Evolutionary conservation across 345 rosid genomes (phyloP).

Genomic region (Hibiscus mutabilis): DNA sequence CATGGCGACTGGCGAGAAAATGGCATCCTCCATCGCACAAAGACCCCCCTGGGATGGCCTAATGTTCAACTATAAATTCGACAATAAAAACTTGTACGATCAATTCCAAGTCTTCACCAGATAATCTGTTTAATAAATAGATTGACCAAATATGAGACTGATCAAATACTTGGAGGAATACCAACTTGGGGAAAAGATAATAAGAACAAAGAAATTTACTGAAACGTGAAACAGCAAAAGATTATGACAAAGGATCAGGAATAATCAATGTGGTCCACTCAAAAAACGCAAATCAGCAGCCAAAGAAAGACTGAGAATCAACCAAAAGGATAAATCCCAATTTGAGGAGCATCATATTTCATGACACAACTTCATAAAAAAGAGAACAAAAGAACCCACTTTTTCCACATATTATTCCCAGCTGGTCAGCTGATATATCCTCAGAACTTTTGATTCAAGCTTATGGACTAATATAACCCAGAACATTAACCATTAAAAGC

Average conservation of each 20-base stretch:
- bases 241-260: not conserved
- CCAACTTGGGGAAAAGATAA: not conserved
- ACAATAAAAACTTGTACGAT: not conserved
- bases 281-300: not conserved
- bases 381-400: constrained; percentile 22
- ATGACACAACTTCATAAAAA: constrained; percentile 10
- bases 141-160: not conserved
- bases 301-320: not conserved
- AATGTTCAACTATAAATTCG: not conserved
- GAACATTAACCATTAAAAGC: not conserved
- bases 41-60: not conserved
- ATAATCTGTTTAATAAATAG: constrained; percentile 10
- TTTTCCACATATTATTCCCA: constrained; percentile 28
- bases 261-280: constrained; percentile 3
- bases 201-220: not conserved
- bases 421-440: constrained; percentile 19
- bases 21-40: constrained; percentile 50
- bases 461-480: not conserved
- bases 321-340: constrained; percentile 27
- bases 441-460: constrained; percentile 29
- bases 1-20: constrained; percentile 35
- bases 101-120: not conserved
- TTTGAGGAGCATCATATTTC: not conserved
- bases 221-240: not conserved
- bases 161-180: constrained; percentile 1